Evolutionary conservation across 441 rosid genomes (phyloP).

Genomic region (Heliophila coronopifolia): DNA sequence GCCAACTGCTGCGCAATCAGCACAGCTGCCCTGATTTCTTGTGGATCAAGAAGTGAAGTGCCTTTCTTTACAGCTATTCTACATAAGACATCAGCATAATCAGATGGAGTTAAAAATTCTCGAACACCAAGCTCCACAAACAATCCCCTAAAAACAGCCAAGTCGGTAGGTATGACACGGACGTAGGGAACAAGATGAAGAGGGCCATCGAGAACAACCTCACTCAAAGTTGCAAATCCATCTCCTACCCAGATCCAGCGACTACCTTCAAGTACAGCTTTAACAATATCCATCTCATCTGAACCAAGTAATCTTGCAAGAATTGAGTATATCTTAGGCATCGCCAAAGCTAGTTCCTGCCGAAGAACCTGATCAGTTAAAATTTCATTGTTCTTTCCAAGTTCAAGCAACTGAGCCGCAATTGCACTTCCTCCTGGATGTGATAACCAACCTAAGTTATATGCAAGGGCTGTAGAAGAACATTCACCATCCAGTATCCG

Average conservation of each 20-base stretch:
- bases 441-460: slow-evolving; percentile 87
- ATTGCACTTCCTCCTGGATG: slow-evolving; percentile 94
- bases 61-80: slow-evolving; percentile 79
- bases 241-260: slow-evolving; percentile 99
- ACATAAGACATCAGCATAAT: slow-evolving; percentile 75
- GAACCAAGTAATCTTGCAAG: slow-evolving; percentile 66
- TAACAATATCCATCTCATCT: slow-evolving; percentile 97
- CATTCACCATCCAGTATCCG: slow-evolving; percentile 95
- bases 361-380: slow-evolving; percentile 73
- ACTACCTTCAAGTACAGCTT: slow-evolving; percentile 97
- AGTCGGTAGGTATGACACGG: slow-evolving; percentile 86
- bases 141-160: slow-evolving; percentile 82
- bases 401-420: slow-evolving; percentile 98
- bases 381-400: slow-evolving; percentile 90
- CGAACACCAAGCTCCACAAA: slow-evolving; percentile 84
- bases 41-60: slow-evolving; percentile 59
- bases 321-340: slow-evolving; percentile 86
- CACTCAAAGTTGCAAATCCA: slow-evolving; percentile 88
- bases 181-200: slow-evolving; percentile 93
- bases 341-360: slow-evolving; percentile 83
- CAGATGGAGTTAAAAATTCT: slow-evolving; percentile 76
- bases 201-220: slow-evolving; percentile 97
- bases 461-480: slow-evolving; percentile 87
- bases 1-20: slow-evolving; percentile 88
- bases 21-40: slow-evolving; percentile 81